phyloP scores from a whole-genome alignment of 352 stramenopile species.

The Nothophytophthora sp. region DNA sequence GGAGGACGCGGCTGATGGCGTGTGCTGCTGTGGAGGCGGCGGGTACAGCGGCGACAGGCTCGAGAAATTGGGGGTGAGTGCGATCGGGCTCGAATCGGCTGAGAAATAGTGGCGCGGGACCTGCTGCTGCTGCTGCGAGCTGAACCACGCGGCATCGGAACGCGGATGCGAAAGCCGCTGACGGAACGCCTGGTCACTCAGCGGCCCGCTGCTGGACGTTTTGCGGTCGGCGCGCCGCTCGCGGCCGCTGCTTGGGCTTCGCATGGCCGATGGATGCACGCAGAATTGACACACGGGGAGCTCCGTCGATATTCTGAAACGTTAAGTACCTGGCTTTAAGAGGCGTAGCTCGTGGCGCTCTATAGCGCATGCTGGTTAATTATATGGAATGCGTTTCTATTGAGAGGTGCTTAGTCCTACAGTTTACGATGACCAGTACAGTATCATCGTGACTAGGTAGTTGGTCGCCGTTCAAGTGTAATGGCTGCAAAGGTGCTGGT shows the following conservation, averaged over 20 bases:
- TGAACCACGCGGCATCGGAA: not conserved
- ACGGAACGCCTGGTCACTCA: conserved; percentile 22
- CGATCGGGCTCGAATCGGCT: conserved; percentile 43
- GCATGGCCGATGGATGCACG: too few species aligned
- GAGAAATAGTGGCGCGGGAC: conserved; percentile 29
- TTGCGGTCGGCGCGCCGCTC: not conserved
- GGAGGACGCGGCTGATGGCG: conserved; percentile 22
- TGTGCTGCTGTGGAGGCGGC: conserved; percentile 19
- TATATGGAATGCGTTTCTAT: too few species aligned
- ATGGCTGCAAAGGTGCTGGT: too few species aligned
- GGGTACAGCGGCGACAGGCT: conserved; percentile 47
- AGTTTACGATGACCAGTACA: too few species aligned
- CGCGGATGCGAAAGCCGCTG: not conserved
- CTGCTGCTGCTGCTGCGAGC: conserved; percentile 10
- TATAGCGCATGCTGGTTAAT: not conserved
- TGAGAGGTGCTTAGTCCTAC: too few species aligned
- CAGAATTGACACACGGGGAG: not conserved
- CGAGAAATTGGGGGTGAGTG: conserved; percentile 44
- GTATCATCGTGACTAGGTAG: too few species aligned
- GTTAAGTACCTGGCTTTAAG: not conserved
- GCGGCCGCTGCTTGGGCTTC: conserved; percentile 3
- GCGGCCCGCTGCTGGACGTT: conserved; percentile 11
- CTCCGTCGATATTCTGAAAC: too few species aligned
- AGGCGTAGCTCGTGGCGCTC: not conserved
- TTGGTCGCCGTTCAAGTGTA: too few species aligned